A percentile compares a stretch with the other conserved stretches of the same genome.
Evolutionary conservation across 768 basidiomycete genomes (phyloP).

Genomic region (Kondoa malvinella): DNA sequence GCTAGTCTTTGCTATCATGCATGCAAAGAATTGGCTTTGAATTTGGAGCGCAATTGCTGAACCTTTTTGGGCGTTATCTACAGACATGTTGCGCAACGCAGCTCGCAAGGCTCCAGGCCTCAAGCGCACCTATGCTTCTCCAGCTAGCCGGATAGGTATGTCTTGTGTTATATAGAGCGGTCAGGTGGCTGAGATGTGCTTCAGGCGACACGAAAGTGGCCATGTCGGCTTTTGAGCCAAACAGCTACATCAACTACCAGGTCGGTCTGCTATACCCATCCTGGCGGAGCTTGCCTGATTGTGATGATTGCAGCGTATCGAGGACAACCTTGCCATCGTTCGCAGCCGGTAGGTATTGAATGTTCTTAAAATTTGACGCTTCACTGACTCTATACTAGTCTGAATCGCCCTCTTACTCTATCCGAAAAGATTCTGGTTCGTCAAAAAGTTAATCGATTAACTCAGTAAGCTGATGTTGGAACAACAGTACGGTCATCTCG

Average conservation of each 20-base stretch:
- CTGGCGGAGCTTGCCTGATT: neutral
- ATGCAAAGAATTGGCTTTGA: no score
- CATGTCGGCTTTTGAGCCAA: slow-evolving; percentile 33
- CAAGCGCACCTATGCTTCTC: slow-evolving; percentile 11
- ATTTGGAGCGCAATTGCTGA: neutral
- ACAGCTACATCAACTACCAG: slow-evolving; percentile 37
- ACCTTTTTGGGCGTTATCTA: neutral
- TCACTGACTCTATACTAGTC: slow-evolving; percentile 28
- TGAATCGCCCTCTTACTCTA: slow-evolving; percentile 69
- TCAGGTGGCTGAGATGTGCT: neutral
- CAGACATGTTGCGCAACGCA: neutral
- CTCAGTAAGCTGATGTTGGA: slow-evolving; percentile 53
- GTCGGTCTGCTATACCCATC: slow-evolving; percentile 78
- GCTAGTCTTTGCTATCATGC: no score
- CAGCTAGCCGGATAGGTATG: slow-evolving; percentile 13
- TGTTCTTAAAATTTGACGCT: slow-evolving; percentile 1
- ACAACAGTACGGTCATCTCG: slow-evolving; percentile 80
- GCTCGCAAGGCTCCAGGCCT: neutral
- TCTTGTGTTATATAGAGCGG: neutral
- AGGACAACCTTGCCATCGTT: slow-evolving; percentile 49
- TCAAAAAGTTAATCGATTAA: neutral
- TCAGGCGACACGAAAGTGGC: slow-evolving; percentile 32
- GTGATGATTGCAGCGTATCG: slow-evolving; percentile 9
- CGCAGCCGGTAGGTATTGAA: slow-evolving; percentile 35
- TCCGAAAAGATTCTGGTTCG: slow-evolving; percentile 73